These are phyloP conservation scores for Dendrobium officinale DNA, from an alignment of 106 monocot species.

Conservation along the genomic window DNA sequence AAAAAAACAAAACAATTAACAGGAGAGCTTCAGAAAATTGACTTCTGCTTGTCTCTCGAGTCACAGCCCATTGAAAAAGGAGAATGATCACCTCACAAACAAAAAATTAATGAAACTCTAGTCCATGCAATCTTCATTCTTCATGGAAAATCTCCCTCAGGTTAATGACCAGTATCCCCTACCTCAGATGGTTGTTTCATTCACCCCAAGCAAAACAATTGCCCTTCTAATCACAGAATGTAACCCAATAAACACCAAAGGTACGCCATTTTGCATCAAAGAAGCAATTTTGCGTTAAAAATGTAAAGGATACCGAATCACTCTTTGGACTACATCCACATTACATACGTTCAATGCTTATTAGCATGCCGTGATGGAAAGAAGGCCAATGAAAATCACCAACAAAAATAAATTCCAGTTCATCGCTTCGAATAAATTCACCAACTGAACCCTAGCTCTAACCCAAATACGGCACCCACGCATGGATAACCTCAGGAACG, in stretches of 20 bases:
- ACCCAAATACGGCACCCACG: not conserved
- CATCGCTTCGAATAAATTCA: not conserved
- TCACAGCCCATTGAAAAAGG: not conserved
- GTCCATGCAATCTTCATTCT: not conserved
- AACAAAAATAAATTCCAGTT: not conserved
- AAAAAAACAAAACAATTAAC: not conserved
- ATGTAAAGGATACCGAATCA: not conserved
- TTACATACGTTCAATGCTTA: not conserved
- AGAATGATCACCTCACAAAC: not conserved
- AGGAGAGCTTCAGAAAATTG: not conserved
- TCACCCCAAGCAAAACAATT: not conserved
- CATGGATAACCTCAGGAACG: not conserved
- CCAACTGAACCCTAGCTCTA: constrained; percentile 5
- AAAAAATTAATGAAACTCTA: not conserved
- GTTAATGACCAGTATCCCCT: not conserved
- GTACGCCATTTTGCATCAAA: not conserved
- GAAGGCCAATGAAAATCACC: not conserved
- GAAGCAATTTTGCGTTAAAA: not conserved
- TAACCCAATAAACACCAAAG: not conserved
- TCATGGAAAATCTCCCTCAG: not conserved
- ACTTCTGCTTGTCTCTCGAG: not conserved
- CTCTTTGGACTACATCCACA: not conserved
- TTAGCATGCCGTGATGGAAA: not conserved
- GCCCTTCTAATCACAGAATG: not conserved
- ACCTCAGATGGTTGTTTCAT: not conserved